Base-by-base conservation (phyloP, 2,329 filamentous ascomycete species). In the Xylariomycetidae sp. region DNA sequence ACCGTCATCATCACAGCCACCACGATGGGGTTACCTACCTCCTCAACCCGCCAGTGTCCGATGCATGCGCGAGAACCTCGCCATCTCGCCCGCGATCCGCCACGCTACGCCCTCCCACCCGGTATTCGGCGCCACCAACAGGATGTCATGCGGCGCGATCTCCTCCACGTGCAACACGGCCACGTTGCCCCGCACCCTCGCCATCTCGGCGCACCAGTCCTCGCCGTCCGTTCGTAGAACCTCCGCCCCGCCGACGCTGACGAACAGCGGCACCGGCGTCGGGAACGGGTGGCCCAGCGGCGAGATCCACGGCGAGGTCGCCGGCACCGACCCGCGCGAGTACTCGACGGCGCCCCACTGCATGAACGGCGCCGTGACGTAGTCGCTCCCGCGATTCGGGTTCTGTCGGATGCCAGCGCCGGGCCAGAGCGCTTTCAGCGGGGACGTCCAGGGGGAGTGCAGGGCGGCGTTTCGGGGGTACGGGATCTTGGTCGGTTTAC, bases 171-270 rank as follows among this genome's bases (percentile, higher is more conserved):
- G 55, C 10, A 67, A 37, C 32, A 56, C 56, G 2, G 71, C 15
- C 10, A 29, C 27, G 23, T 53, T 54, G 6, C 44, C 41, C 26
- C 40, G 20, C 3, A 48, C 37, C 2, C 29, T 16, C 4, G 23
- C n/a, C 53, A 54, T 56, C 36, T 51, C 48, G 13, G 39, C 76
- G 27, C 82, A 72, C 82, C 82, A 85, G 51, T 71, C 77, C 17
- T 72, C 69, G 7, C 52, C 54, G 7, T 61, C 59, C 9, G 55
- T 37, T 41, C 54, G 53, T 25, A 65, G 49, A 3, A 64, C 49
- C 41, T 56, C 51, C 5, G 38, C 41, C 1, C 30, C 29, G 15
- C 49, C 51, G 20, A 23, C 20, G 20, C n/a, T 23, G 4, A 36
- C 15, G 14, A 34, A 56, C 11, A 54, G 37, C 3, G 49, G 50